These are phyloP conservation scores for Venturia carpophila DNA, from an alignment of 2,329 filamentous ascomycete genomes.

Conservation along the genomic window DNA sequence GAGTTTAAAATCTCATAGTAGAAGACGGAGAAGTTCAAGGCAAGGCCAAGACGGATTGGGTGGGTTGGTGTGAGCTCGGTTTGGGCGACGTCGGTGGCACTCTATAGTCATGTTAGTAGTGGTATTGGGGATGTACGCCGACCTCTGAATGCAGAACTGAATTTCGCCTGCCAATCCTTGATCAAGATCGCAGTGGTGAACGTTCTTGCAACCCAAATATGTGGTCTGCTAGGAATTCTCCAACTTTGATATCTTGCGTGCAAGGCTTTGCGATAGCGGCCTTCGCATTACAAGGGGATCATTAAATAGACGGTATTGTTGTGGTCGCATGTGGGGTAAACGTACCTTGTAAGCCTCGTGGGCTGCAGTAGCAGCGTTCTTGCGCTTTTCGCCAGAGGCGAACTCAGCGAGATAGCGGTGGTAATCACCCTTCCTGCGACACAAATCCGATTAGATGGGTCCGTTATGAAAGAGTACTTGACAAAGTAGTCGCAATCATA, in stretches of 20 bases:
- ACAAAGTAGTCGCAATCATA: slow-evolving; percentile 43
- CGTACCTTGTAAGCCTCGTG: slow-evolving; percentile 96
- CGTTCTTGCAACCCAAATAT: not conserved
- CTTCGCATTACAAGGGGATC: not conserved
- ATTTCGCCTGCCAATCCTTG: slow-evolving; percentile 19
- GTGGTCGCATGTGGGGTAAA: not conserved
- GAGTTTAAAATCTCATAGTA: slow-evolving; percentile 99
- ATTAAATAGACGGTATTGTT: not conserved
- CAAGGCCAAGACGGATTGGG: slow-evolving; percentile 94
- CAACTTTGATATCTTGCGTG: not conserved
- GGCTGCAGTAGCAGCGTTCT: slow-evolving; percentile 75
- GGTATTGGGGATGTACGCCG: not conserved
- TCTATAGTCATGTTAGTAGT: slow-evolving; percentile 45
- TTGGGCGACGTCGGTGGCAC: slow-evolving; percentile 95
- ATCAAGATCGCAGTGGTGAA: not conserved
- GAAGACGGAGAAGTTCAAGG: slow-evolving; percentile 98
- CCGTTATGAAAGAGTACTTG: not conserved
- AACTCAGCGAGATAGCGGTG: slow-evolving; percentile 94
- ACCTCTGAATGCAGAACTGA: not conserved
- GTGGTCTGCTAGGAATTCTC: not conserved
- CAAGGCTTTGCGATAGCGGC: not conserved
- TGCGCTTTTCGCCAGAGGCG: slow-evolving; percentile 85
- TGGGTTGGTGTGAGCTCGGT: slow-evolving; percentile 95
- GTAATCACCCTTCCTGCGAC: slow-evolving; percentile 85
- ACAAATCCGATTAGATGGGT: not conserved